These are phyloP conservation scores for Cordyceps fumosorosea DNA, from an alignment of 2,329 filamentous ascomycete species.

Conservation along the genomic window DNA sequence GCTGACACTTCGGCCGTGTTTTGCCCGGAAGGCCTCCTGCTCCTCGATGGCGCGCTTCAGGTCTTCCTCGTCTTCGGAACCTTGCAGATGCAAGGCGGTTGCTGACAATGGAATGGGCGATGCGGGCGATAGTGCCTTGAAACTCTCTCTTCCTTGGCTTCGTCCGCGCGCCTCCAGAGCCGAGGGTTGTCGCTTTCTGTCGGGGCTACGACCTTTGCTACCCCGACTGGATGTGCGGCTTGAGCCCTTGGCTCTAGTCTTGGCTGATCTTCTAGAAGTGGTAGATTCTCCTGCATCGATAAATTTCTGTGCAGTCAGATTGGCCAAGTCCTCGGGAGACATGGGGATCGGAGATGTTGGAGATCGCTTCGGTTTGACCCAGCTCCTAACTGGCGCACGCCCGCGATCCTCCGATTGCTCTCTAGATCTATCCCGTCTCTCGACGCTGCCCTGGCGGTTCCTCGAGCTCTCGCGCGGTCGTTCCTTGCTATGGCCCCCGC, in stretches of 20 bases:
- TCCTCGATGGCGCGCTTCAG: slow-evolving; percentile 46
- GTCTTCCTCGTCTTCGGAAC: slow-evolving; percentile 61
- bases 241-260: slow-evolving; percentile 24
- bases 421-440: slow-evolving; percentile 45
- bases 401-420: slow-evolving; percentile 66
- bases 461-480: slow-evolving; percentile 35
- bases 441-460: slow-evolving; percentile 42
- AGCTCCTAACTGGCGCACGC: slow-evolving; percentile 58
- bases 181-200: slow-evolving; percentile 33
- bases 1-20: slow-evolving; percentile 47
- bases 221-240: slow-evolving; percentile 46
- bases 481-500: slow-evolving; percentile 48
- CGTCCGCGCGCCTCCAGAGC: slow-evolving; percentile 53
- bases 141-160: slow-evolving; percentile 52
- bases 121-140: slow-evolving; percentile 64
- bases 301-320: slow-evolving; percentile 44
- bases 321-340: slow-evolving; percentile 80
- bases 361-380: slow-evolving; percentile 70
- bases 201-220: slow-evolving; percentile 39
- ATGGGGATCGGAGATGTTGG: slow-evolving; percentile 90
- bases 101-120: slow-evolving; percentile 73
- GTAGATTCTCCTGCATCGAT: slow-evolving; percentile 32
- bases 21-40: slow-evolving; percentile 49
- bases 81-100: slow-evolving; percentile 28
- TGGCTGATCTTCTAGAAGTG: slow-evolving; percentile 39